phyloP scores from a whole-genome alignment of 768 basidiomycete genomes.

The Clitopilus hobsonii region DNA sequence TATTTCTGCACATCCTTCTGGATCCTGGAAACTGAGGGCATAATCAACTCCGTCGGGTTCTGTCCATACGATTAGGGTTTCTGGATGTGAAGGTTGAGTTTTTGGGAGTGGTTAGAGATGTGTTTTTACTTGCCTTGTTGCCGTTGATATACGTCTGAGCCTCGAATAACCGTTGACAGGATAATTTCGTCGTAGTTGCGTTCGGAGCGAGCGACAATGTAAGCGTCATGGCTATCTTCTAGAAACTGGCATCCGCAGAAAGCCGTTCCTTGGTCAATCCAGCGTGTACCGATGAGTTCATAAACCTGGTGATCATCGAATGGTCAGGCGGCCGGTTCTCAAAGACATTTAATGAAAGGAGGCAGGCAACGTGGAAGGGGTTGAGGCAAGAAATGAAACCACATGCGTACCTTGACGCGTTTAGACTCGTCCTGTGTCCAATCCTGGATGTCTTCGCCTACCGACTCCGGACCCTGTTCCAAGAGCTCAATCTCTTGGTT shows the following conservation, averaged over 20 bases:
- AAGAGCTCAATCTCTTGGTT: slow-evolving; percentile 41
- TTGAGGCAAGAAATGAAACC: slow-evolving; percentile 14
- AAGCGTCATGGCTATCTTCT: slow-evolving; percentile 70
- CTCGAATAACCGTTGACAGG: slow-evolving; percentile 74
- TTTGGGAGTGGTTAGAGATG: not conserved
- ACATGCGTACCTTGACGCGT: slow-evolving; percentile 69
- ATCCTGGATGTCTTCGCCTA: slow-evolving; percentile 54
- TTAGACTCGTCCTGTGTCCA: slow-evolving; percentile 70
- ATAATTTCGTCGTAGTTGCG: slow-evolving; percentile 66
- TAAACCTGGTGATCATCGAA: slow-evolving; percentile 63
- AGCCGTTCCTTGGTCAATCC: slow-evolving; percentile 96
- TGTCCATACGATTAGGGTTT: slow-evolving; percentile 98
- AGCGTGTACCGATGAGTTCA: slow-evolving; percentile 84
- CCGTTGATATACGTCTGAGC: slow-evolving; percentile 80
- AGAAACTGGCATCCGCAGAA: slow-evolving; percentile 90
- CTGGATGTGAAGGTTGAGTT: slow-evolving; percentile 32
- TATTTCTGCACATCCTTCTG: slow-evolving; percentile 91
- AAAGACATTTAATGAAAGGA: slow-evolving; percentile 12
- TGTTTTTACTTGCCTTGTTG: slow-evolving; percentile 66
- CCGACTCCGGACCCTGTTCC: slow-evolving; percentile 36
- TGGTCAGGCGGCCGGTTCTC: slow-evolving; percentile 9
- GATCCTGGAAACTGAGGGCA: slow-evolving; percentile 94
- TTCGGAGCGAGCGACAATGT: slow-evolving; percentile 82
- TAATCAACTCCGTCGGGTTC: slow-evolving; percentile 94
- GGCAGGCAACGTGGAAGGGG: not conserved